Evolutionary conservation across 352 stramenopile species (phyloP).

Genomic region (Phytophthora fragariae): DNA sequence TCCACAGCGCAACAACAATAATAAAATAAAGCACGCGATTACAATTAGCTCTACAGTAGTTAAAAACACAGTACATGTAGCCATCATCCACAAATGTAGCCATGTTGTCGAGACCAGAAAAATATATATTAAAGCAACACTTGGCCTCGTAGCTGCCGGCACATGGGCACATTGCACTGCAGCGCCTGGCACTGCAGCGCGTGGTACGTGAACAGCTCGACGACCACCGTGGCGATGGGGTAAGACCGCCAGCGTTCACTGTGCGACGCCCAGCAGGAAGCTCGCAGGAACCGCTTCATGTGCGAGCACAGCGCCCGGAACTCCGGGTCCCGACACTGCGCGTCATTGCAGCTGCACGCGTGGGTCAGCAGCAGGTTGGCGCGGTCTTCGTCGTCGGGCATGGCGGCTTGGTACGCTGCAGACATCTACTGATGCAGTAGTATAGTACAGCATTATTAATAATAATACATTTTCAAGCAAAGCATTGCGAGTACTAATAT

Average conservation of each 20-base stretch:
- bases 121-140: conserved; percentile 34
- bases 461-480: not conserved
- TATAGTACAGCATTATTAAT: not conserved
- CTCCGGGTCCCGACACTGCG: conserved; percentile 37
- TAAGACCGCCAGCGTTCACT: conserved; percentile 54
- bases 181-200: conserved; percentile 49
- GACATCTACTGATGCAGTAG: conserved; percentile 13
- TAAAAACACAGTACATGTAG: not conserved
- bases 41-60: not conserved
- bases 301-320: conserved; percentile 54
- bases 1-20: not conserved
- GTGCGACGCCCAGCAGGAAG: conserved; percentile 68
- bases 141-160: conserved; percentile 44
- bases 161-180: conserved; percentile 56
- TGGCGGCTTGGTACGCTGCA: conserved; percentile 17
- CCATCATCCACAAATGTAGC: not conserved
- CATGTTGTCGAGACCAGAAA: not conserved
- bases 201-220: conserved; percentile 66
- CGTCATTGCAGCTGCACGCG: conserved; percentile 61
- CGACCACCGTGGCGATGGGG: conserved; percentile 33
- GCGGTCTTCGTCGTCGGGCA: conserved; percentile 18
- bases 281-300: conserved; percentile 73
- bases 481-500: not conserved
- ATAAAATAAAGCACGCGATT: not conserved
- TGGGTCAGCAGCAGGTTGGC: conserved; percentile 64